These are phyloP conservation scores for Mycena pura DNA, from an alignment of 768 basidiomycete species.

Conservation along the genomic window DNA sequence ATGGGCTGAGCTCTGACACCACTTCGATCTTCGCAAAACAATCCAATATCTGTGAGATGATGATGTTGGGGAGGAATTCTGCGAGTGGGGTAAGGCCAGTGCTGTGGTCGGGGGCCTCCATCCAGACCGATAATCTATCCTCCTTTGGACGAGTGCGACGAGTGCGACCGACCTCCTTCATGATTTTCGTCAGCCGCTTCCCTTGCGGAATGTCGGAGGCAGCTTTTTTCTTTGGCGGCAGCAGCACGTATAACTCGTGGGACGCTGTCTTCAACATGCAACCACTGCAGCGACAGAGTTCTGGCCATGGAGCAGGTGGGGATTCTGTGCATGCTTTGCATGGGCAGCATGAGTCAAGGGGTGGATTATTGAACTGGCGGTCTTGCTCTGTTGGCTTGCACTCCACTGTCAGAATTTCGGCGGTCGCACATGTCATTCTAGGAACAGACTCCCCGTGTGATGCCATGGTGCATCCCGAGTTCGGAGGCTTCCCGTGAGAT, in stretches of 20 bases:
- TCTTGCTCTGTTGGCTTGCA: constrained; percentile 3
- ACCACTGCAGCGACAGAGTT: background rate
- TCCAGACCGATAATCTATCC: constrained; percentile 1
- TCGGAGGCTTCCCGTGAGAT: too few species aligned
- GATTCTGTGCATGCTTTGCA: too few species aligned
- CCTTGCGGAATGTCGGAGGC: background rate
- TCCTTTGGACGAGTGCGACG: background rate
- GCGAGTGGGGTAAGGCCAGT: background rate
- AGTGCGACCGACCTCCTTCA: background rate
- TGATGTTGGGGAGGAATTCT: constrained; percentile 2
- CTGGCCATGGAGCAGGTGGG: background rate
- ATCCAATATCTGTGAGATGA: background rate
- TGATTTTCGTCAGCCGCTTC: background rate
- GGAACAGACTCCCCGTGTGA: too few species aligned
- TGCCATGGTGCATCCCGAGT: too few species aligned
- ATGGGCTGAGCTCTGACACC: background rate
- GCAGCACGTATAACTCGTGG: background rate
- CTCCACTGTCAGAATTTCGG: background rate
- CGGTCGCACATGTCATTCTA: background rate
- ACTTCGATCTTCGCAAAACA: background rate
- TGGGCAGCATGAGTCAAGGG: too few species aligned
- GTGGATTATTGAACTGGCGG: too few species aligned
- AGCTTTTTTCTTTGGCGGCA: background rate
- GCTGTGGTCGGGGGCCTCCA: background rate
- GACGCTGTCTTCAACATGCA: background rate